Conservation (phyloP, 140 eudicot genomes). For the Erigeron philadelphicus region DNA sequence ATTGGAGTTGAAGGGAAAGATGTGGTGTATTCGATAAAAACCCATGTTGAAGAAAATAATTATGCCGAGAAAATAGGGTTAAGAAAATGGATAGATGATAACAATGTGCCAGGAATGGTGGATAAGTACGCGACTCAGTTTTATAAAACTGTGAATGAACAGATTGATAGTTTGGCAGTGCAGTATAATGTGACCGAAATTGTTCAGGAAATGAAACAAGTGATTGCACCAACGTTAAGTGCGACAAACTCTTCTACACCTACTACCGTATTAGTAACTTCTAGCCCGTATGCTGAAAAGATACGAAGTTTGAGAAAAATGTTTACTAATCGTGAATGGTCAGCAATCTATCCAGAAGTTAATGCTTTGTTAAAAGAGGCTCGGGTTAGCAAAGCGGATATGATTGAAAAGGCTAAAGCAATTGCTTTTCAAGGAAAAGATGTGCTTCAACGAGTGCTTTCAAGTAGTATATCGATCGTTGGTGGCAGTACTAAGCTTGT, state of each 20-base stretch:
- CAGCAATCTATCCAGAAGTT: slow-evolving; percentile 63
- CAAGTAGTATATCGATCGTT: slow-evolving; percentile 63
- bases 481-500: slow-evolving; percentile 74
- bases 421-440: slow-evolving; percentile 76
- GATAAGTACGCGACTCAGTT: slow-evolving; percentile 59
- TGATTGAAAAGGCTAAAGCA: slow-evolving; percentile 71
- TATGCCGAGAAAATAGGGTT: slow-evolving; percentile 77
- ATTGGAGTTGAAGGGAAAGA: slow-evolving; percentile 80
- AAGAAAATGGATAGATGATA: slow-evolving; percentile 84
- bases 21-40: slow-evolving; percentile 68
- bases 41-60: slow-evolving; percentile 74
- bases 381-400: slow-evolving; percentile 47
- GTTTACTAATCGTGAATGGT: slow-evolving; percentile 65
- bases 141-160: slow-evolving; percentile 67
- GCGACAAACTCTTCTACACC: slow-evolving; percentile 33
- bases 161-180: slow-evolving; percentile 68
- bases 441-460: slow-evolving; percentile 59
- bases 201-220: slow-evolving; percentile 70
- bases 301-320: slow-evolving; percentile 50
- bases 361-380: slow-evolving; percentile 55
- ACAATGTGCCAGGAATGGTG: slow-evolving; percentile 82
- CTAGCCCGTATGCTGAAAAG: slow-evolving; percentile 60
- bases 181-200: slow-evolving; percentile 84
- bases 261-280: slow-evolving; percentile 46
- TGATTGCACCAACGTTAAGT: slow-evolving; percentile 37